Base-by-base conservation (phyloP, 2,329 filamentous ascomycete genomes). In the Ophiocordyceps australis region DNA sequence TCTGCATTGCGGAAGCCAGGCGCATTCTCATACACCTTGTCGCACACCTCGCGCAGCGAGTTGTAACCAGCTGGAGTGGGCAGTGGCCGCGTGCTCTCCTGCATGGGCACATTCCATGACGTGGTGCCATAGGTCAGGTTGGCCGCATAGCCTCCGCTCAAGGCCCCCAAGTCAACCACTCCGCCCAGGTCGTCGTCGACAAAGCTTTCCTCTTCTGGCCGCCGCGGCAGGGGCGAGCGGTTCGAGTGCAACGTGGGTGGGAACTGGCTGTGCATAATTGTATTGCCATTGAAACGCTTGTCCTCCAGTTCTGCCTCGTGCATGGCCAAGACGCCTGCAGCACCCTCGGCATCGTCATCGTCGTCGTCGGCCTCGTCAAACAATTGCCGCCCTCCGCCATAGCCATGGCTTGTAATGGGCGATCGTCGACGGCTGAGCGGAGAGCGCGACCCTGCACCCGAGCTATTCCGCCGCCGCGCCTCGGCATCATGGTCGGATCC, bases 271-370 rank as follows among this genome's bases (percentile, higher is more conserved):
- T 43, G 46, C 20, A 36, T 39, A 24, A 50, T 51, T 7, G 38
- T 33, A 12, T 33, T 40, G 19, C 38, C 37, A 22, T 46, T 44
- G 24, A 54, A 54, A 9, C 49, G 61, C 25, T 71, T 68, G 26
- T 73, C 70, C 31, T 91, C 79, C 45, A 82, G 68, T 32, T 92
- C 82, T 5, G 82, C 83, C 52, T 85, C 70, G 30, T 73, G 72
- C 64, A 95, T 71, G 36, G 83, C 83, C 43, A 79, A 67, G 26
- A 91, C 55, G 11, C 89, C 86, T 32, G 81, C 81, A 20, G 77
- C 74, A 13, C 78, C 86, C 47, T 94, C 86, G 0, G 78, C 72
- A 42, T 95, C 86, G 42, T 82, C 91, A 25, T 91, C 82, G 28
- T 86, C 77, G 9, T 62, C 62, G 16, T 62, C 55, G 19, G 60